phyloP scores from a whole-genome alignment of 1,139 yeast species.

The Kodamaea suecica region DNA sequence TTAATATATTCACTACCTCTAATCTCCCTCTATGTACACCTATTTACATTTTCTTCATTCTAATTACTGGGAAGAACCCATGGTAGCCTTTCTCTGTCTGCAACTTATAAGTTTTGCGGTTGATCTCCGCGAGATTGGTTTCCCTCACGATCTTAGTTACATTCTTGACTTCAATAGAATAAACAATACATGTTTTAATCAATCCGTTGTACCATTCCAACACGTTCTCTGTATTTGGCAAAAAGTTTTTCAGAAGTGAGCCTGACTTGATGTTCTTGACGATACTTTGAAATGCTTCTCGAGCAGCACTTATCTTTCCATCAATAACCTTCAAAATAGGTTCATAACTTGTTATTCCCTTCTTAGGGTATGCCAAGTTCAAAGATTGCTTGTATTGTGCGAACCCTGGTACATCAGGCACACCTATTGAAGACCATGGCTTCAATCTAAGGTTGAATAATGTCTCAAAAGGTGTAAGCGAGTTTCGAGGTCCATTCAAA shows the following conservation, averaged over 20 bases:
- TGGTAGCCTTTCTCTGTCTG: slow-evolving; percentile 31
- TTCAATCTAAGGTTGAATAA: slow-evolving; percentile 73
- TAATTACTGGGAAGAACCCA: slow-evolving; percentile 38
- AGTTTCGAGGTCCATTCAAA: slow-evolving; percentile 33
- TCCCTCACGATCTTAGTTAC: slow-evolving; percentile 12
- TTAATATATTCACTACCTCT: too few species aligned
- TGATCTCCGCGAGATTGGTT: slow-evolving; percentile 6
- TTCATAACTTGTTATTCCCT: slow-evolving; percentile 9
- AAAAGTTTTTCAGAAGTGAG: slow-evolving; percentile 15
- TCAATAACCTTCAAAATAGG: slow-evolving; percentile 11
- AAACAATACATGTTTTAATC: slow-evolving; percentile 25
- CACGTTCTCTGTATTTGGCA: slow-evolving; percentile 17
- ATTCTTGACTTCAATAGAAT: slow-evolving; percentile 20
- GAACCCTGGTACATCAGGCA: slow-evolving; percentile 62
- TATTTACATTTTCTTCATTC: slow-evolving; percentile 5
- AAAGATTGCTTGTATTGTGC: slow-evolving; percentile 27
- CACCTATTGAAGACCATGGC: slow-evolving; percentile 79
- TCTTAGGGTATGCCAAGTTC: slow-evolving; percentile 9
- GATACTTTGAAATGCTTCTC: slow-evolving; percentile 9
- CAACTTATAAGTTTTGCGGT: slow-evolving; percentile 14
- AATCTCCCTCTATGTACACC: neutral
- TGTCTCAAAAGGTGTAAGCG: slow-evolving; percentile 44
- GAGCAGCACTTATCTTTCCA: slow-evolving; percentile 12
- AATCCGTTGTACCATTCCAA: slow-evolving; percentile 23
- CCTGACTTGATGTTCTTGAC: slow-evolving; percentile 11